Evolutionary conservation across 805 yeast species (phyloP).

Genomic region (Nakazawaea populi): DNA sequence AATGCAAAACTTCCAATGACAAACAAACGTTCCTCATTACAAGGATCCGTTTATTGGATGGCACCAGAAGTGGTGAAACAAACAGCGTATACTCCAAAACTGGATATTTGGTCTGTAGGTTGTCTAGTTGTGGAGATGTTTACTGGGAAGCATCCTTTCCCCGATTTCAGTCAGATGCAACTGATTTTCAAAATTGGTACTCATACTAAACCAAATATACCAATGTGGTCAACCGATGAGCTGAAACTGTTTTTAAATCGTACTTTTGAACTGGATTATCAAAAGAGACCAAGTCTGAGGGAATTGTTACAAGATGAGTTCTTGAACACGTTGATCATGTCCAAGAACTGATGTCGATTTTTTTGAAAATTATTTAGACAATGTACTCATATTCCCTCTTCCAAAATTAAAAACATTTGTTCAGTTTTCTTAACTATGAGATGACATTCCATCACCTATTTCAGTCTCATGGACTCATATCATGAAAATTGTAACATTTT

Average conservation of each 20-base stretch:
- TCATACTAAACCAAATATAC: slow-evolving; percentile 72
- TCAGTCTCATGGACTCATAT: too few species aligned
- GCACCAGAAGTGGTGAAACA: slow-evolving; percentile 98
- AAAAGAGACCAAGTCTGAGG: slow-evolving; percentile 66
- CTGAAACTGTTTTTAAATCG: slow-evolving; percentile 59
- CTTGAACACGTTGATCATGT: slow-evolving; percentile 39
- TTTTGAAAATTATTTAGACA: not conserved
- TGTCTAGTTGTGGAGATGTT: slow-evolving; percentile 92
- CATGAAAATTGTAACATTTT: too few species aligned
- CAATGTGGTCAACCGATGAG: slow-evolving; percentile 62
- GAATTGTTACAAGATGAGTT: slow-evolving; percentile 66
- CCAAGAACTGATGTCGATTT: slow-evolving; percentile 18
- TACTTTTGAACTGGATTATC: slow-evolving; percentile 73
- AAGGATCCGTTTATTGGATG: slow-evolving; percentile 98
- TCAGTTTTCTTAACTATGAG: too few species aligned
- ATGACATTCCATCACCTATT: too few species aligned
- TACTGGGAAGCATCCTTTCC: slow-evolving; percentile 95
- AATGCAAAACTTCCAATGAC: not conserved
- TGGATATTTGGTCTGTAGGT: slow-evolving; percentile 97
- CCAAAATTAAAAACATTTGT: too few species aligned
- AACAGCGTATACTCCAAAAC: slow-evolving; percentile 82
- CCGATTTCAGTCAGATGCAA: slow-evolving; percentile 92
- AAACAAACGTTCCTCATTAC: slow-evolving; percentile 69
- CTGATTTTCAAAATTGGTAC: slow-evolving; percentile 94
- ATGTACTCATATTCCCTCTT: too few species aligned